Evolutionary conservation across 371 early-diverging fungal genomes (phyloP), one percentile per base, ranked within the genome.

Genomic region (Smittium mucronatum): DNA sequence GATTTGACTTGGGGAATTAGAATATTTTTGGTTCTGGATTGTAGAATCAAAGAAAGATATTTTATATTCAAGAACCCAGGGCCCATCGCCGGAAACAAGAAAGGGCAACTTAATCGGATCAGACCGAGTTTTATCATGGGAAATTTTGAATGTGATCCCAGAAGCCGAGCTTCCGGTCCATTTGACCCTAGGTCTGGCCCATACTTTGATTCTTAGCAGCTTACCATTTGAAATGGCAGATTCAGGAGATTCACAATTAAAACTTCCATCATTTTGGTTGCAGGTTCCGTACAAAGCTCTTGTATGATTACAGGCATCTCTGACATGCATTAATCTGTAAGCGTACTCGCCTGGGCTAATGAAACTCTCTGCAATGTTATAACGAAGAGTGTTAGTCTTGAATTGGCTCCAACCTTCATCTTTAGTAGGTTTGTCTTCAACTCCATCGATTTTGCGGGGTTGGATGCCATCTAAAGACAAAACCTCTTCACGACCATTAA

Each of bases 281-380:
- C 35, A 36, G 26, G 25, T 5, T 68, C 71, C 36, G 71, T 67
- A 58, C 69, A 75, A 63, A 16, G 36, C 30, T 2, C 70, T 72
- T 5, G 78, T 72, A 61, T 78, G 79, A 69, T 78, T 78, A 66
- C 75, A 75, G 1, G 79, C 75, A 34, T 78, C 79, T 29, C 78
- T 70, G 2, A 78, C 70, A 63, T 73, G 66, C 47, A 75, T 76
- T 2, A 78, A 71, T 72, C 74, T 68, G 71, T 78, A 78, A 57
- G 74, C 74, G 11, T 78, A 78, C 70, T 78, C 75, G 34, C 79
- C 79, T 0, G 79, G 61, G 29, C 70, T 73, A 47, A 76, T 58
- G 67, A 78, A 78, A 30, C 78, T 70, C 60, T 78, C 79, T 67
- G 71, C 76, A 26, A 78, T 67, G 34, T 70, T 69, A 61, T 75